These are phyloP conservation scores for Inonotus hispidus DNA, from an alignment of 1,284 basidiomycete species.

Conservation along the genomic window DNA sequence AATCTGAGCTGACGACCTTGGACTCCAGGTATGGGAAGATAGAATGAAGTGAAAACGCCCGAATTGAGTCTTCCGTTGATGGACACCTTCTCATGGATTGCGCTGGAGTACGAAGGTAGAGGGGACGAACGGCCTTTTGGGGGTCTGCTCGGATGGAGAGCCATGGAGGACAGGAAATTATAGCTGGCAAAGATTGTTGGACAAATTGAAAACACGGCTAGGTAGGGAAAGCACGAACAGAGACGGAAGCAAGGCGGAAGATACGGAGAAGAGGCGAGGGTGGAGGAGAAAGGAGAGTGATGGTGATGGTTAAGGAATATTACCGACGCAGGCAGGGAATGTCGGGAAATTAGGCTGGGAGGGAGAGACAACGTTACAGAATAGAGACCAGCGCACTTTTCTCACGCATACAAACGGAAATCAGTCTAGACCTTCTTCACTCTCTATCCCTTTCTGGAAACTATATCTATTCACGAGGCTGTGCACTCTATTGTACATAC, in stretches of 20 bases:
- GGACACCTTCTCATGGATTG: conserved; percentile 59
- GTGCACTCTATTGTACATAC: neutral
- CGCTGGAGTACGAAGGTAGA: conserved; percentile 56
- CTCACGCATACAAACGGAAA: conserved; percentile 1
- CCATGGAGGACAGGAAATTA: conserved; percentile 38
- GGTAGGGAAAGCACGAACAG: conserved; percentile 30
- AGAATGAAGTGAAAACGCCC: conserved; percentile 55
- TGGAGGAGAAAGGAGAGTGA: neutral
- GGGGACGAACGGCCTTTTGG: conserved; percentile 39
- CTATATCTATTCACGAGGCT: neutral
- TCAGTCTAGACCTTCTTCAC: neutral
- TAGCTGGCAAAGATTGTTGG: neutral
- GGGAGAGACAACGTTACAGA: neutral
- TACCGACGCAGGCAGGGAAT: neutral
- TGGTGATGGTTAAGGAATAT: too few species aligned
- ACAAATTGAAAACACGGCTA: conserved; percentile 16
- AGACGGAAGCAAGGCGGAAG: neutral
- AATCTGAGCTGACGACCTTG: conserved; percentile 45
- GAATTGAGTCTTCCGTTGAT: conserved; percentile 36
- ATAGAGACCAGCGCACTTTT: neutral
- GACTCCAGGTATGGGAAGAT: conserved; percentile 55
- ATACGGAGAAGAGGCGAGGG: neutral
- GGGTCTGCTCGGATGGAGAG: conserved; percentile 24
- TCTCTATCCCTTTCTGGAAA: neutral
- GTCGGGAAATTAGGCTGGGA: neutral